These are phyloP conservation scores for Bocquillonia castaneifolia DNA, from an alignment of 441 rosid genomes.

Conservation along the genomic window DNA sequence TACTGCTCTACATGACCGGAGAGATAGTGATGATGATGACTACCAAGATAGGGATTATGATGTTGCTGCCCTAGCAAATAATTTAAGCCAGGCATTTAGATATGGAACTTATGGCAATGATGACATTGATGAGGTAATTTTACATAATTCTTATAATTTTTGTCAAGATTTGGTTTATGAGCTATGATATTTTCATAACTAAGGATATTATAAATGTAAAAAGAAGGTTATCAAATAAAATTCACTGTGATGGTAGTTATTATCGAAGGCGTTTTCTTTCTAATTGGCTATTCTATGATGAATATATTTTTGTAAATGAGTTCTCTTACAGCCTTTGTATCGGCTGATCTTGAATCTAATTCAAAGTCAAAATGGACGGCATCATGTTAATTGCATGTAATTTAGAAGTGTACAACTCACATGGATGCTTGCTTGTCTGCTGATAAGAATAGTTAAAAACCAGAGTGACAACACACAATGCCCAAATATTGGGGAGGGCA, in stretches of 20 bases:
- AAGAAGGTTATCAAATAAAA: neutral
- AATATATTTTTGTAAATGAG: neutral
- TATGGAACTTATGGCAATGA: conserved; percentile 81
- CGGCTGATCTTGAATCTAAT: neutral
- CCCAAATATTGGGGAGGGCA: neutral
- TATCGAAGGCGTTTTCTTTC: neutral
- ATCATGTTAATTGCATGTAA: neutral
- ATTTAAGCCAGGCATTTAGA: conserved; percentile 84
- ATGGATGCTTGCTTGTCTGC: neutral
- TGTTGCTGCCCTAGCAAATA: conserved; percentile 92
- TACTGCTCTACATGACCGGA: conserved; percentile 75
- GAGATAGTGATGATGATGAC: conserved; percentile 97
- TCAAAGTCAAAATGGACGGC: neutral
- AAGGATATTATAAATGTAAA: neutral
- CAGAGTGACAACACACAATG: too few relatives aligned
- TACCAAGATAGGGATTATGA: conserved; percentile 93
- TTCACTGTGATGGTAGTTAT: neutral
- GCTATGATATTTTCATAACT: neutral
- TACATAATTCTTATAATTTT: neutral
- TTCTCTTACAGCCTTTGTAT: neutral
- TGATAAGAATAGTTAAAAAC: neutral
- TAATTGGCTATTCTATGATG: neutral
- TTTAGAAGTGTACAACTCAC: neutral
- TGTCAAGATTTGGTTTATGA: neutral
- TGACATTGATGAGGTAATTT: conserved; percentile 70